Conservation (phyloP, 2,329 filamentous ascomycete species). For the Aspergillus sp. region DNA sequence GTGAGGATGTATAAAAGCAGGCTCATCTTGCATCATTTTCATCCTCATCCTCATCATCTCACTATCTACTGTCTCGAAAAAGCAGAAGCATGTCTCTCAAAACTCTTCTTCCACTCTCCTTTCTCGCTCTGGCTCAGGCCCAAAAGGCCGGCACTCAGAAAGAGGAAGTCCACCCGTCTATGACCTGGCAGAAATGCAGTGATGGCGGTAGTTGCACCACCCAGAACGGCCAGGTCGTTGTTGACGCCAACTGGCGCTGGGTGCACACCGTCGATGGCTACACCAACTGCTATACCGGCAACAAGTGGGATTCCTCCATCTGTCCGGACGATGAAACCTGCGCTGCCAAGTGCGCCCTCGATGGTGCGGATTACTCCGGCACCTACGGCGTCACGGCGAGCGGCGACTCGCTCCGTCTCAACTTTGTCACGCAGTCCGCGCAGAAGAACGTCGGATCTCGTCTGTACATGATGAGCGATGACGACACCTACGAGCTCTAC, state of each 20-base stretch:
- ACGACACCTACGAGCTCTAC: slow-evolving; percentile 61
- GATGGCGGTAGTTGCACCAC: slow-evolving; percentile 46
- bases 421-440: slow-evolving; percentile 39
- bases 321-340: slow-evolving; percentile 49
- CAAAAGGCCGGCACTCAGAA: slow-evolving; percentile 18
- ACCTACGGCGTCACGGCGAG: slow-evolving; percentile 51
- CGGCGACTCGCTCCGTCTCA: slow-evolving; percentile 46
- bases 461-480: slow-evolving; percentile 60
- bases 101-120: slow-evolving; percentile 9
- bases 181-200: slow-evolving; percentile 51
- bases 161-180: slow-evolving; percentile 40
- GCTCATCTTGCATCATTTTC: too few relatives aligned
- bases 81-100: too few relatives aligned
- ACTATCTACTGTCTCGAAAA: too few relatives aligned
- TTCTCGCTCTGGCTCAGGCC: slow-evolving; percentile 9
- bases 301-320: slow-evolving; percentile 44
- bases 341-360: slow-evolving; percentile 53
- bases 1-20: too few relatives aligned
- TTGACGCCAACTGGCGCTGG: slow-evolving; percentile 58
- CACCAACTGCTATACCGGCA: slow-evolving; percentile 56
- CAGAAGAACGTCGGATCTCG: slow-evolving; percentile 45
- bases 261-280: slow-evolving; percentile 45
- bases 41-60: too few relatives aligned
- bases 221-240: slow-evolving; percentile 45
- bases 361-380: slow-evolving; percentile 50